Percentiles rank a stretch among this genome's conserved stretches.
phyloP scores from a whole-genome alignment of 768 basidiomycete genomes.

The Termitomyces sp. region DNA sequence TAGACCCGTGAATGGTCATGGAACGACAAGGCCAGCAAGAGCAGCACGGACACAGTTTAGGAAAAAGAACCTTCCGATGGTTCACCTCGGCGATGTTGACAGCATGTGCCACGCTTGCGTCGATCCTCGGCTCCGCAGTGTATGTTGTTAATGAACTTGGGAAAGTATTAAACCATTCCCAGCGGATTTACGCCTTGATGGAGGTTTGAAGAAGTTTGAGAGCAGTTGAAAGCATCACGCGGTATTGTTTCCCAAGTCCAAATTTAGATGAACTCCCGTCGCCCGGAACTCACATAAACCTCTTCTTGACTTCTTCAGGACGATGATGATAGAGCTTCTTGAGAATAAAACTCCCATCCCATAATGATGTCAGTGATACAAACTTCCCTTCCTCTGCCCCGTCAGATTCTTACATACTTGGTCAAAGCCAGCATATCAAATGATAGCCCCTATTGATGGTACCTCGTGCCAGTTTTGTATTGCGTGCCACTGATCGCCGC shows the following conservation, averaged over 20 bases:
- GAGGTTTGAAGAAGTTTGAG: not conserved
- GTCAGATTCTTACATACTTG: not conserved
- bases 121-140: not conserved
- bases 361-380: not conserved
- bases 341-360: not conserved
- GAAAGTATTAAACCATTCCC: not conserved
- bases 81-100: not conserved
- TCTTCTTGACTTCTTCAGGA: not conserved
- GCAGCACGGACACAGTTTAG: slow-evolving; percentile 1
- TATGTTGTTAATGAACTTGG: not conserved
- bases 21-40: not conserved
- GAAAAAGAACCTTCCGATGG: not conserved
- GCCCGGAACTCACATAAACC: not conserved
- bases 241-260: not conserved
- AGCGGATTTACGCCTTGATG: not conserved
- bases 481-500: not conserved
- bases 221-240: not conserved
- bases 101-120: not conserved
- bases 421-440: not conserved
- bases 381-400: not conserved
- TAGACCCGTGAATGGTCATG: slow-evolving; percentile 5
- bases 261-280: not conserved
- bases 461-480: not conserved
- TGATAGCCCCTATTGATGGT: not conserved
- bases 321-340: not conserved